Evolutionary conservation across 2,329 filamentous ascomycete genomes (phyloP).

Genomic region (Colletotrichum truncatum): DNA sequence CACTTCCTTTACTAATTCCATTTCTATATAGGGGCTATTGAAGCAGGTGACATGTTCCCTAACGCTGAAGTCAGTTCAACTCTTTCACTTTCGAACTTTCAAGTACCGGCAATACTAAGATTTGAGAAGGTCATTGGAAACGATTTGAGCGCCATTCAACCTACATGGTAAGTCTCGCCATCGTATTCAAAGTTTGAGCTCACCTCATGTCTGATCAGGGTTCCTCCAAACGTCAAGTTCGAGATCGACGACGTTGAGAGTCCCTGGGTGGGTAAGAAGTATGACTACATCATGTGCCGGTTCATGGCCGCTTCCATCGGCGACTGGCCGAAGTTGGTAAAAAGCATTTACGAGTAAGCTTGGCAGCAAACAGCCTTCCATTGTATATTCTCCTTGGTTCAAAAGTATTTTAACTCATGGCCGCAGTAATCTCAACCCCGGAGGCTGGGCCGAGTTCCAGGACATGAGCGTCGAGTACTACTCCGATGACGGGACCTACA

Average conservation of each 20-base stretch:
- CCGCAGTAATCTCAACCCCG: constrained; percentile 44
- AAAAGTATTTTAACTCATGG: background rate
- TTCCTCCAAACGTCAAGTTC: constrained; percentile 46
- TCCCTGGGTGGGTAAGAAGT: constrained; percentile 36
- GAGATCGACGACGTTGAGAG: constrained; percentile 47
- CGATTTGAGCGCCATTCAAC: constrained; percentile 42
- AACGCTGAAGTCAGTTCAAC: constrained; percentile 35
- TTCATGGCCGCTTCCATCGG: constrained; percentile 42
- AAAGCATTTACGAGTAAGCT: constrained; percentile 34
- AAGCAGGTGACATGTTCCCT: constrained; percentile 44
- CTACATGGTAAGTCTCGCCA: constrained; percentile 34
- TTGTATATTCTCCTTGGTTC: too few species aligned
- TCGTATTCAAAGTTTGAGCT: background rate
- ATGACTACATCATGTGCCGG: constrained; percentile 48
- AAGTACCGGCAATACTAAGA: constrained; percentile 47
- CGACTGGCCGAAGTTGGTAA: constrained; percentile 39
- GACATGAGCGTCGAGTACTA: constrained; percentile 38
- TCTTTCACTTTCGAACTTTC: background rate
- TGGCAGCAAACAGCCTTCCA: too few species aligned
- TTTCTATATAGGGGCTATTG: constrained; percentile 42
- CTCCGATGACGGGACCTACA: constrained; percentile 40
- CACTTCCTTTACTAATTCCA: background rate
- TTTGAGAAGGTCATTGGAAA: constrained; percentile 40
- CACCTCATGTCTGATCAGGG: constrained; percentile 22
- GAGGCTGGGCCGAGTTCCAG: constrained; percentile 45